Percentiles rank a stretch among this genome's conserved stretches.
These are phyloP conservation scores for Effrenium voratum DNA, from an alignment of 73 alveolate species.

Conservation along the genomic window DNA sequence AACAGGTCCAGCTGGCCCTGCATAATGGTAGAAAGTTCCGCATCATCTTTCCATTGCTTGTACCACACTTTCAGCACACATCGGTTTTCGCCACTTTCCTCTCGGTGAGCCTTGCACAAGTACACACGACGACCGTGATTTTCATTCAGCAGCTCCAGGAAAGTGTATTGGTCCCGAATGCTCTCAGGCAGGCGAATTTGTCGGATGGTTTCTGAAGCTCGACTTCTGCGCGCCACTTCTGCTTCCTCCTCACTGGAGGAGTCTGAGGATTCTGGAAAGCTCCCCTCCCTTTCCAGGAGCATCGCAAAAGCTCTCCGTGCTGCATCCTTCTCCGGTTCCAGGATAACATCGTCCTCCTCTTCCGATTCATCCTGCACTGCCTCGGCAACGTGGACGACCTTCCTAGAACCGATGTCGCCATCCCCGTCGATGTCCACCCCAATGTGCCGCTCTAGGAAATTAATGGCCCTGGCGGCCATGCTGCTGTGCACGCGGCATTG, in stretches of 20 bases:
- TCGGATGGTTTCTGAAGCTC: not conserved
- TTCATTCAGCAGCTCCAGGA: constrained; percentile 55
- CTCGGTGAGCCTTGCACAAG: constrained; percentile 33
- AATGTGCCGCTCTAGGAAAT: constrained; percentile 69
- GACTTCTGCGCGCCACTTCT: not conserved
- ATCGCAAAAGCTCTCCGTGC: constrained; percentile 30
- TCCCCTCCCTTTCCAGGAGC: constrained; percentile 24
- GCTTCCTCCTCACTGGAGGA: constrained; percentile 51
- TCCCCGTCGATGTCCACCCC: constrained; percentile 55
- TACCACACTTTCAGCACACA: constrained; percentile 65
- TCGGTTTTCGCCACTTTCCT: not conserved
- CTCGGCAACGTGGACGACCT: not conserved
- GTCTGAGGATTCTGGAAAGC: constrained; percentile 48
- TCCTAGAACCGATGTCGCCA: constrained; percentile 31
- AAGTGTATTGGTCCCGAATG: constrained; percentile 37
- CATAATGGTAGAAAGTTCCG: not conserved
- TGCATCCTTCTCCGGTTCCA: constrained; percentile 66
- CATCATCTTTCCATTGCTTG: not conserved
- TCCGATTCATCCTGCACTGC: not conserved
- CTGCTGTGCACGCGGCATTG: constrained; percentile 9
- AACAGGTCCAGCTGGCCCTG: constrained; percentile 17
- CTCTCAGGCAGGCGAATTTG: constrained; percentile 12
- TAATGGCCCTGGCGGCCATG: constrained; percentile 61
- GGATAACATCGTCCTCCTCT: constrained; percentile 31
- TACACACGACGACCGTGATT: constrained; percentile 41